Conservation (phyloP, 352 stramenopile genomes). For the Aphanomyces stellatus region DNA sequence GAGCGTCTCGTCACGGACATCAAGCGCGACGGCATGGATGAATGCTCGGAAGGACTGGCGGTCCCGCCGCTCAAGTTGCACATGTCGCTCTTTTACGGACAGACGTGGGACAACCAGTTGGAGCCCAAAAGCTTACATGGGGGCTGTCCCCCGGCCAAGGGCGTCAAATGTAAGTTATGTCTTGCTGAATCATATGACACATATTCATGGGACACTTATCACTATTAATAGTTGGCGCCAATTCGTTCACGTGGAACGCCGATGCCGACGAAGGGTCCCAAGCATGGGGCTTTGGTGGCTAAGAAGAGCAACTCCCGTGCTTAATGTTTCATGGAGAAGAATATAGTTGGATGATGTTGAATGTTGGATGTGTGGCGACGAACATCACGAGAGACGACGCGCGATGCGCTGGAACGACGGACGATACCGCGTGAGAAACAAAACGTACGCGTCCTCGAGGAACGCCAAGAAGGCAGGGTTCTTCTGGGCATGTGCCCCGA, state of each 20-base stretch:
- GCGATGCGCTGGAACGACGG: not conserved
- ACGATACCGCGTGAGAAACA: not conserved
- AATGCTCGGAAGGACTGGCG: conserved; percentile 67
- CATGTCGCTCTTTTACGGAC: conserved; percentile 76
- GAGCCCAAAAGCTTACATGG: conserved; percentile 77
- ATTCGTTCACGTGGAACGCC: conserved; percentile 63
- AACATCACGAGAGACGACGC: too few species aligned
- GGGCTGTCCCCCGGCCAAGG: conserved; percentile 69
- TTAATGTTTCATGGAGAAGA: too few species aligned
- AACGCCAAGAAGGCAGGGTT: not conserved
- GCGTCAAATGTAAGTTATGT: conserved; percentile 59
- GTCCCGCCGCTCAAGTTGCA: conserved; percentile 60
- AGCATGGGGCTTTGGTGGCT: conserved; percentile 15
- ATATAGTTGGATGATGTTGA: too few species aligned
- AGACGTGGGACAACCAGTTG: conserved; percentile 58
- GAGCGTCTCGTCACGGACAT: conserved; percentile 72
- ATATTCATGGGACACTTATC: too few species aligned
- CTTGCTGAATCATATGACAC: too few species aligned
- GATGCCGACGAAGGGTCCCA: conserved; percentile 44
- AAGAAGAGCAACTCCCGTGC: too few species aligned
- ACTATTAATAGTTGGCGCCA: conserved; percentile 54
- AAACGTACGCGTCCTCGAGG: not conserved
- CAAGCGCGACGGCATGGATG: conserved; percentile 59
- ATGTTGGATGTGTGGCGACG: too few species aligned
- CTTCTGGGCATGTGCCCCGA: not conserved